Conservation (phyloP, 352 stramenopile genomes). For the Aphanomyces cochlioides region DNA sequence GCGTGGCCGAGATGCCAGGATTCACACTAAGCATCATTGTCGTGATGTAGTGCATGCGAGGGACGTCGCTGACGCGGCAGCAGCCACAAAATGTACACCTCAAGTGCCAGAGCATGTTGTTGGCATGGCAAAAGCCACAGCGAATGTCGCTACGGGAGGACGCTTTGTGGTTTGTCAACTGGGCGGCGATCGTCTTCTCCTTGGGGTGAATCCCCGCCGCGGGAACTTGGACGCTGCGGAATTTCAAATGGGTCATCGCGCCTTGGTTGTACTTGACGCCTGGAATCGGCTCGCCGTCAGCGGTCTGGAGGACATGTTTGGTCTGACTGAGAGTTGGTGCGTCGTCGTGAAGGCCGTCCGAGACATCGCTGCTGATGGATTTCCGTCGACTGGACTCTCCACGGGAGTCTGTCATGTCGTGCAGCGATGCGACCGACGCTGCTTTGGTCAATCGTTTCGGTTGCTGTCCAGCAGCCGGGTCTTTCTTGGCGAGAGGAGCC, state of each 20-base stretch:
- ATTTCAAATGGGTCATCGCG: conserved; percentile 26
- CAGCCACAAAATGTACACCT: conserved; percentile 70
- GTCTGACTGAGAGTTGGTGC: conserved; percentile 1
- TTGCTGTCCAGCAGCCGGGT: neutral
- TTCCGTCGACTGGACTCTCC: neutral
- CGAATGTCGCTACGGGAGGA: conserved; percentile 29
- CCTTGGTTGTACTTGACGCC: conserved; percentile 26
- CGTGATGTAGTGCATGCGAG: conserved; percentile 69
- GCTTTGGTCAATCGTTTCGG: neutral
- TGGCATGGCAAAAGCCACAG: conserved; percentile 70
- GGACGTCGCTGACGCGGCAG: conserved; percentile 63
- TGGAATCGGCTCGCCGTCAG: neutral
- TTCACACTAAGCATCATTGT: conserved; percentile 75
- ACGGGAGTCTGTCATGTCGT: neutral
- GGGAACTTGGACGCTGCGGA: neutral
- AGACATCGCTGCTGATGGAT: neutral
- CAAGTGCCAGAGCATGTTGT: conserved; percentile 62
- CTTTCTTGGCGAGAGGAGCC: neutral
- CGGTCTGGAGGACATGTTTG: conserved; percentile 6
- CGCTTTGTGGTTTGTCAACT: neutral
- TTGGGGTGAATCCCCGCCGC: conserved; percentile 3
- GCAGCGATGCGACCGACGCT: neutral
- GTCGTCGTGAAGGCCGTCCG: neutral
- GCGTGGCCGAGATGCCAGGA: conserved; percentile 49
- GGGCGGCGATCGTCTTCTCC: neutral